These are phyloP conservation scores for Ceriops tagal DNA, from an alignment of 345 rosid genomes.

Conservation along the genomic window DNA sequence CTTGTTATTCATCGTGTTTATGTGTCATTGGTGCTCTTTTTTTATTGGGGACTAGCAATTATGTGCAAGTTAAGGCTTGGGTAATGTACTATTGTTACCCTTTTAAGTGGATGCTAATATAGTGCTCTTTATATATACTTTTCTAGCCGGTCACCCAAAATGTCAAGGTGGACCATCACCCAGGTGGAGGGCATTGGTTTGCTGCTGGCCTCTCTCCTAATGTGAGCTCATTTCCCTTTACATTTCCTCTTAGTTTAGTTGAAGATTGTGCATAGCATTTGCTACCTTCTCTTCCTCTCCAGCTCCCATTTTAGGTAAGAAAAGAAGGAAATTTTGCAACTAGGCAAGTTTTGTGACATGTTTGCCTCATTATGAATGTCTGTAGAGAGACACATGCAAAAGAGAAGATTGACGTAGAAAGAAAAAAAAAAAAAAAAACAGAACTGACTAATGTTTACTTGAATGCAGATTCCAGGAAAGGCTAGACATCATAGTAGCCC, in stretches of 20 bases:
- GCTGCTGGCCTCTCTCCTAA: slow-evolving; percentile 99
- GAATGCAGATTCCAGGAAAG: slow-evolving; percentile 67
- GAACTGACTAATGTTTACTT: slow-evolving; percentile 3
- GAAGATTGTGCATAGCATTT: slow-evolving; percentile 9
- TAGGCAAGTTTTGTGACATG: background rate
- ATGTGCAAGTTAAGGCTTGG: background rate
- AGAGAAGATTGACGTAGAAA: background rate
- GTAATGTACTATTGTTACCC: background rate
- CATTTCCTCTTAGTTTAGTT: slow-evolving; percentile 11
- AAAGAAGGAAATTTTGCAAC: background rate
- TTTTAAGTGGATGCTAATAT: slow-evolving; percentile 7
- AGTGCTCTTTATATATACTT: slow-evolving; percentile 9
- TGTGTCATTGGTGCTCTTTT: background rate
- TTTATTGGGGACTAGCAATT: background rate
- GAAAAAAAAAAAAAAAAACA: background rate
- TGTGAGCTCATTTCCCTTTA: slow-evolving; percentile 46
- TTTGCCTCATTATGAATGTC: background rate
- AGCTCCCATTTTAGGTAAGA: background rate
- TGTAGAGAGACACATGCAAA: background rate
- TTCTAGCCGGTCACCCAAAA: slow-evolving; percentile 80
- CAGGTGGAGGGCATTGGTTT: slow-evolving; percentile 99
- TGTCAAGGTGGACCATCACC: slow-evolving; percentile 94
- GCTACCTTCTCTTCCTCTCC: background rate
- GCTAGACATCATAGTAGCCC: slow-evolving; percentile 77
- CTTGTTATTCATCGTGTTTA: background rate